Conservation (phyloP, 225 moss, liverwort and hornwort species). For the Lunularia cruciata region DNA sequence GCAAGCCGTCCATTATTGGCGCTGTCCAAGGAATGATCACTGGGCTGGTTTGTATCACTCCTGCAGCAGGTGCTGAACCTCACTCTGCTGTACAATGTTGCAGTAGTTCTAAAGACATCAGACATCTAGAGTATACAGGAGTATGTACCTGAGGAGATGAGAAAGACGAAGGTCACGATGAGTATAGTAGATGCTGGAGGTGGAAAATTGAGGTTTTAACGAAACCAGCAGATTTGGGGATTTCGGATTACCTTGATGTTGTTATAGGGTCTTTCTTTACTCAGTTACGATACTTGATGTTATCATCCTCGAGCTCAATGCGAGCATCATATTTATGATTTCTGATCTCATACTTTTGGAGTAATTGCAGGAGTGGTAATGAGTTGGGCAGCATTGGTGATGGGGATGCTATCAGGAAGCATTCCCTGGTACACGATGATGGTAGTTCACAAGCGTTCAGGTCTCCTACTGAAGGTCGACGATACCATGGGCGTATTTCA, state of each 20-base stretch:
- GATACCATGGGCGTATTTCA: conserved; percentile 42
- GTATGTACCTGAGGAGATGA: too few relatives aligned
- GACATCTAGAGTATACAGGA: too few relatives aligned
- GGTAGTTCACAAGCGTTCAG: conserved; percentile 1
- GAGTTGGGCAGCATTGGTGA: conserved; percentile 6
- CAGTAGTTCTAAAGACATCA: too few relatives aligned
- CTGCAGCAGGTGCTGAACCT: neutral
- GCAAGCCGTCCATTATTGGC: conserved; percentile 11
- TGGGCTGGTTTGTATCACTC: neutral
- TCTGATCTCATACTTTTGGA: neutral
- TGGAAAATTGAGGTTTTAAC: too few relatives aligned
- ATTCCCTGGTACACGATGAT: conserved; percentile 32
- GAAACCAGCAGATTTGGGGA: too few relatives aligned
- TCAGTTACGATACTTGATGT: too few relatives aligned
- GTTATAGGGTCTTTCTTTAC: too few relatives aligned
- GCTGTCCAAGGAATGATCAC: conserved; percentile 7
- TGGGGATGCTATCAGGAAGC: conserved; percentile 19
- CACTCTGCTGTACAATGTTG: neutral
- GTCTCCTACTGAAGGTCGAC: conserved; percentile 22
- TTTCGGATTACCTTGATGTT: too few relatives aligned
- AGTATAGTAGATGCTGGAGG: too few relatives aligned
- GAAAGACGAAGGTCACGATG: too few relatives aligned
- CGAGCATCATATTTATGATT: neutral
- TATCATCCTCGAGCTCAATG: too few relatives aligned
- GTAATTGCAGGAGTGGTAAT: neutral